Base-by-base conservation (phyloP, 768 basidiomycete genomes). In the Calocera viscosa region DNA sequence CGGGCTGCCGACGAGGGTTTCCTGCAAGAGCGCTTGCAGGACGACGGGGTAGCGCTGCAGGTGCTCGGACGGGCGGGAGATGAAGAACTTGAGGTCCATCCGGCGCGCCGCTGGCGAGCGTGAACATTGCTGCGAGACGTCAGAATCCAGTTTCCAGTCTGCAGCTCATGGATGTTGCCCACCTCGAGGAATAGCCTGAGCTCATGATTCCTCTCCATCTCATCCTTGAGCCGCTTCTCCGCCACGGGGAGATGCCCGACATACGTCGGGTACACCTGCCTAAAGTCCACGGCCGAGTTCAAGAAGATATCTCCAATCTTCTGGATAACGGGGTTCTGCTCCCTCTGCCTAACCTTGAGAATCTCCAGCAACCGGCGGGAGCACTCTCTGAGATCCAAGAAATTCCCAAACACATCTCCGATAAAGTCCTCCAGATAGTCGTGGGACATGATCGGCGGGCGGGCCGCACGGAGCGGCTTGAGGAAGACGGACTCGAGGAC, bases 241-340 rank as follows among this genome's bases (percentile, higher is more conserved):
- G 91, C 93, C 7, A 87, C 77, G 0, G 91, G 92, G 49, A 92
- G 82, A 75, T 90, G 87, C 0, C 90, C 91, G 35, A 91, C 82
- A 71, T 94, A 96, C 5, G 82, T 82, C 1, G 92, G 90, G 73
- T 98, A 98, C 1, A 88, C 86, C 38, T 86, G 79, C 47, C 90
- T 82, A 78, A 96, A 96, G 72, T 94, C 90, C 3, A 89, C 84
- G 0, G 93, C 94, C 5, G 89, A 88, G 30, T 87, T 84, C 40
- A 96, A 79, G 74, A 95, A 91, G 60, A 96, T 84, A 72, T 95
- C 93, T 0, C 95, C 94, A 26, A 97, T 89, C 43, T 83, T 82
- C 68, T 86, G 82, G 38, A 98, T 90, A 65, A 96, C 82, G 0
- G 89, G 88, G 0, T 82, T 83, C 69, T 94, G 88, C 73, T 96